These are phyloP conservation scores for Phytopythium oedochilum DNA, from an alignment of 352 stramenopile genomes.

Conservation along the genomic window DNA sequence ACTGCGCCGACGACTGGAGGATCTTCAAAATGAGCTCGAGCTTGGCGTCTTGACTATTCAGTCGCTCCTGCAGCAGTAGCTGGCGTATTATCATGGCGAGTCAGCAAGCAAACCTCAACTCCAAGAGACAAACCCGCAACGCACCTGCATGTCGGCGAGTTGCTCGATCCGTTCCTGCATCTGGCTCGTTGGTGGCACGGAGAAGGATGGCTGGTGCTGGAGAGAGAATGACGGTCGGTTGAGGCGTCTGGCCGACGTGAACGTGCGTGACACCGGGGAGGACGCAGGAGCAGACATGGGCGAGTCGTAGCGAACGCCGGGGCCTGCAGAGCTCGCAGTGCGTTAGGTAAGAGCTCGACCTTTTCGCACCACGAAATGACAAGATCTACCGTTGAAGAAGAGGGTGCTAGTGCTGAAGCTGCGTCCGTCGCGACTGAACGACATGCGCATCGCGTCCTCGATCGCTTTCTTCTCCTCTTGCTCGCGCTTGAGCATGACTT, in stretches of 20 bases:
- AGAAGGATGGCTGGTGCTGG: constrained; percentile 16
- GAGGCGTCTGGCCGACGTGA: constrained; percentile 6
- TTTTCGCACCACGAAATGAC: not conserved
- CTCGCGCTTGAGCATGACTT: constrained; percentile 82
- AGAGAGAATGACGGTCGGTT: constrained; percentile 13
- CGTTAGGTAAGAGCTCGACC: too few species aligned
- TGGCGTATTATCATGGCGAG: constrained; percentile 7
- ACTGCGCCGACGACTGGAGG: constrained; percentile 21
- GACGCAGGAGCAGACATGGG: constrained; percentile 20
- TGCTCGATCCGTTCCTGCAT: constrained; percentile 56
- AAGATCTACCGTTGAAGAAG: constrained; percentile 15
- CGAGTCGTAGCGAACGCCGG: constrained; percentile 14
- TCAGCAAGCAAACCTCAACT: not conserved
- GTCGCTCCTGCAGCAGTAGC: constrained; percentile 41
- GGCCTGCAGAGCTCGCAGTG: not conserved
- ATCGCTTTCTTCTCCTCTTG: constrained; percentile 49
- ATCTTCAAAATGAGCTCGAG: constrained; percentile 47
- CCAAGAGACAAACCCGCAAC: constrained; percentile 1
- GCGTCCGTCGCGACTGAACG: constrained; percentile 40
- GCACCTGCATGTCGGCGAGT: constrained; percentile 48
- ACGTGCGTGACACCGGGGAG: constrained; percentile 14
- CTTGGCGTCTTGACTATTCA: constrained; percentile 59
- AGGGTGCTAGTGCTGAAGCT: constrained; percentile 45
- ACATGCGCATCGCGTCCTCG: constrained; percentile 45
- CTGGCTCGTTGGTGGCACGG: constrained; percentile 9